Conservation (phyloP, 2,329 filamentous ascomycete genomes). For the Cytospora schulzeri region DNA sequence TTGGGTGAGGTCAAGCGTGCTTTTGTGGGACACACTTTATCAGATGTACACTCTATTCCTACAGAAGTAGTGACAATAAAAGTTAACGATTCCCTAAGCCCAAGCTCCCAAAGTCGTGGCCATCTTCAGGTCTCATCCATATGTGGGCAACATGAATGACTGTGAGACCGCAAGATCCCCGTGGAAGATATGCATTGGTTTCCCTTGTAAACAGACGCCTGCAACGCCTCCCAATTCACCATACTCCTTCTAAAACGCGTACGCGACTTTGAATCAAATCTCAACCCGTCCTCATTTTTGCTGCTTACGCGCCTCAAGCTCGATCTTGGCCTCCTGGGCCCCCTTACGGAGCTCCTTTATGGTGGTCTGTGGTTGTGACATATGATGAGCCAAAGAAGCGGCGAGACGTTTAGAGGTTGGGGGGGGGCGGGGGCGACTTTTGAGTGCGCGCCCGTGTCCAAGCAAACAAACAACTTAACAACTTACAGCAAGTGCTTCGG, state of each 20-base stretch:
- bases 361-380: slow-evolving; percentile 48
- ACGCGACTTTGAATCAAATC: not conserved
- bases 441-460: slow-evolving; percentile 1
- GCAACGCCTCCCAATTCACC: not conserved
- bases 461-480: too few species aligned
- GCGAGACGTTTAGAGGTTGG: not conserved
- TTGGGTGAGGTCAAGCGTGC: not conserved
- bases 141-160: not conserved
- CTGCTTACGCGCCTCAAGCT: slow-evolving; percentile 37
- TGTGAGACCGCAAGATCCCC: not conserved
- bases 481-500: slow-evolving; percentile 88
- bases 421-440: too few species aligned
- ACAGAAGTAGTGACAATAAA: slow-evolving; percentile 8
- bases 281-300: slow-evolving; percentile 27
- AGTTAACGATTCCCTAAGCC: slow-evolving; percentile 8
- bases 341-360: slow-evolving; percentile 63
- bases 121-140: not conserved
- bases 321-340: slow-evolving; percentile 52
- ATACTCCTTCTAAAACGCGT: not conserved
- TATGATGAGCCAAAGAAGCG: not conserved
- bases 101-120: not conserved
- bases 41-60: slow-evolving; percentile 1
- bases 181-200: not conserved
- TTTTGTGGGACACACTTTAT: not conserved
- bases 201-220: not conserved